Base-by-base conservation (phyloP, 768 basidiomycete genomes). In the Lanmaoa pseudosensibilis region DNA sequence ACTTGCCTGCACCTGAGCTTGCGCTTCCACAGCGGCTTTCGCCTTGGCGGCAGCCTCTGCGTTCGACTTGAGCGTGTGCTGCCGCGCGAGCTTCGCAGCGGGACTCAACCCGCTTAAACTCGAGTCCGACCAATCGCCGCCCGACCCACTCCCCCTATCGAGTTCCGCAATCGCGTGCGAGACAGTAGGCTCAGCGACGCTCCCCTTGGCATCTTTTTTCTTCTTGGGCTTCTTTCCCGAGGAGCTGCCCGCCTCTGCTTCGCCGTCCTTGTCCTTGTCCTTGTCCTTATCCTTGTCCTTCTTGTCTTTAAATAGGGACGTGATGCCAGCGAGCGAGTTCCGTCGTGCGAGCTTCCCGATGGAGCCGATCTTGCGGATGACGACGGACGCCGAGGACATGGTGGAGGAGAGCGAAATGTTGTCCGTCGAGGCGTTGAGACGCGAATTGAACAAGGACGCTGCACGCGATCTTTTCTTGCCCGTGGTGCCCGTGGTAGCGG, bases 381-480 rank as follows among this genome's bases (percentile, higher is more conserved):
- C 96, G 70, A 98, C 89, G 43, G 90, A 93, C 21, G 96, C 96
- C 49, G 90, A 92, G 60, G 89, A 92, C 64, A 97, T 95, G 44
- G 96, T 97, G 9, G 92, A 94, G 19, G 88, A 90, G 38, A 98
- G 82, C 27, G 94, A 97, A 61, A 98, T 96, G 72, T 96, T 97
- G 73, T 96, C 94, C 41, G 92, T 95, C 52, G 87, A 90, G 41
- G 86, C 84, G 69, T 97, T 96, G 64, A 91, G 74, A 61, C 88
- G 86, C 60, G 90, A 84, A 72, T 94, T 97, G 80, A 98, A 95
- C 61, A 98, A 69, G 21, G 85, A 80, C 41, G 86, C 83, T 0
- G 85, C 86, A 18, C 87, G 85, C 41, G 83, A 81, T 69, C 83
- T 83, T 74, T 89, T 91, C 80, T 90, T 90, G 30, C 64, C 68